Percentiles rank a stretch among this genome's conserved stretches.
phyloP scores from a whole-genome alignment of 768 basidiomycete genomes.

The Scleroderma bovista region DNA sequence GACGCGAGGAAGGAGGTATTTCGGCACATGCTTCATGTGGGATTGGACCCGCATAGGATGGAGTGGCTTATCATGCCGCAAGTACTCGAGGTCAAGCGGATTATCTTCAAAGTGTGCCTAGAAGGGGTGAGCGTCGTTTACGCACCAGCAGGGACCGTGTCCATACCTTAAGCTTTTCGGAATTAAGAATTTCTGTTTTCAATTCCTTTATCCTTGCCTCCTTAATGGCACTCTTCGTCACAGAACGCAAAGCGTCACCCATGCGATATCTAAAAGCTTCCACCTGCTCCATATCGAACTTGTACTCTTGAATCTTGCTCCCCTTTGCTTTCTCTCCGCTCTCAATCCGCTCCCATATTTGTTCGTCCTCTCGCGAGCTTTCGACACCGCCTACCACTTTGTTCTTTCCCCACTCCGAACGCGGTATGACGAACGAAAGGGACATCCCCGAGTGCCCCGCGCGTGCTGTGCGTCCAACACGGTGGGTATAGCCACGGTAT shows the following conservation, averaged over 20 bases:
- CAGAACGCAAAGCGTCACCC: constrained; percentile 90
- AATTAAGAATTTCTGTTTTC: constrained; percentile 89
- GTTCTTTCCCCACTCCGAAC: constrained; percentile 63
- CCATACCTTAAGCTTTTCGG: constrained; percentile 92
- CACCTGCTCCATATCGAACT: constrained; percentile 93
- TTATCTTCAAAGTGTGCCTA: constrained; percentile 98
- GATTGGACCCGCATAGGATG: constrained; percentile 86
- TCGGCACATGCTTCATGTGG: constrained; percentile 95
- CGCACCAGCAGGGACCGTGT: neutral
- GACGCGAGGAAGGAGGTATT: constrained; percentile 83
- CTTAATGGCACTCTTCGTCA: constrained; percentile 78
- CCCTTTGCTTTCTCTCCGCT: constrained; percentile 63
- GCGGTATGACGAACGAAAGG: constrained; percentile 80
- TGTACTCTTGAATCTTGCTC: constrained; percentile 73
- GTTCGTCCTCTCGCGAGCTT: constrained; percentile 73
- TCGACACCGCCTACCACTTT: constrained; percentile 65
- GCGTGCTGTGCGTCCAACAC: constrained; percentile 93
- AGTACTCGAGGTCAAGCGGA: constrained; percentile 85
- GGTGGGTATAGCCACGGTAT: constrained; percentile 86
- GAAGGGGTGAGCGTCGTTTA: constrained; percentile 3
- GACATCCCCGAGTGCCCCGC: constrained; percentile 92
- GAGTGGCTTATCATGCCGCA: constrained; percentile 91
- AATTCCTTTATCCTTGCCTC: constrained; percentile 94
- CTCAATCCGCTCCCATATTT: constrained; percentile 37
- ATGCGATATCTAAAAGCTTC: constrained; percentile 97